These are phyloP conservation scores for Poterioochromonas sp. DNA, from an alignment of 352 stramenopile genomes.

Conservation along the genomic window DNA sequence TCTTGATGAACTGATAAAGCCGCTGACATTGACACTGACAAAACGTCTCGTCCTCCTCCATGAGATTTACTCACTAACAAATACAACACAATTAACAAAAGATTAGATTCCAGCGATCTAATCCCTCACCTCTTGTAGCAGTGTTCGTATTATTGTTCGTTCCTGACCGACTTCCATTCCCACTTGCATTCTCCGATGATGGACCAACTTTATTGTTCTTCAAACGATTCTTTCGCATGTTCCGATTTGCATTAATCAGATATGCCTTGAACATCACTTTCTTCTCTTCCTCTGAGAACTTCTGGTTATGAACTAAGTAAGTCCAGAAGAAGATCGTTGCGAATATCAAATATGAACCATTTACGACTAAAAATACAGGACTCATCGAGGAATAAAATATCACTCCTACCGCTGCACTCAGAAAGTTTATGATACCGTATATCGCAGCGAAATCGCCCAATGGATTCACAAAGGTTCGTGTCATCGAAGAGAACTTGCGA, in stretches of 20 bases:
- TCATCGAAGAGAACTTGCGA: too few relatives aligned
- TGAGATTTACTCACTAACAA: constrained; percentile 15
- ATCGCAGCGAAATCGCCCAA: too few relatives aligned
- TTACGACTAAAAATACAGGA: constrained; percentile 15
- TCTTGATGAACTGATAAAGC: constrained; percentile 14
- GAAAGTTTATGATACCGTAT: too few relatives aligned
- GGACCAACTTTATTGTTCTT: constrained; percentile 14
- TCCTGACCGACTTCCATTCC: constrained; percentile 8
- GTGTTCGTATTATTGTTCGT: constrained; percentile 14
- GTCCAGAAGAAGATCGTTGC: constrained; percentile 10
- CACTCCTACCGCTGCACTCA: too few relatives aligned
- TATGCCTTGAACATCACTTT: constrained; percentile 14
- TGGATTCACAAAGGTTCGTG: too few relatives aligned
- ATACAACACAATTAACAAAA: constrained; percentile 18
- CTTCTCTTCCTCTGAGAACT: constrained; percentile 11
- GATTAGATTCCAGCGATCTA: constrained; percentile 13
- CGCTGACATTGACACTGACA: constrained; percentile 10
- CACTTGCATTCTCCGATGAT: constrained; percentile 11
- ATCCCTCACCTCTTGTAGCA: constrained; percentile 10
- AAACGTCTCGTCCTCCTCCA: constrained; percentile 8
- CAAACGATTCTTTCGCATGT: constrained; percentile 13
- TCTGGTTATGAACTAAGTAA: constrained; percentile 15
- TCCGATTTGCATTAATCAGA: constrained; percentile 14
- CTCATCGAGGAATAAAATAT: too few relatives aligned
- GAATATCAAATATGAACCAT: constrained; percentile 17